Percentiles rank a stretch among this genome's conserved stretches.
phyloP scores from a whole-genome alignment of 805 yeast genomes.

The Ogataea pignaliae region DNA sequence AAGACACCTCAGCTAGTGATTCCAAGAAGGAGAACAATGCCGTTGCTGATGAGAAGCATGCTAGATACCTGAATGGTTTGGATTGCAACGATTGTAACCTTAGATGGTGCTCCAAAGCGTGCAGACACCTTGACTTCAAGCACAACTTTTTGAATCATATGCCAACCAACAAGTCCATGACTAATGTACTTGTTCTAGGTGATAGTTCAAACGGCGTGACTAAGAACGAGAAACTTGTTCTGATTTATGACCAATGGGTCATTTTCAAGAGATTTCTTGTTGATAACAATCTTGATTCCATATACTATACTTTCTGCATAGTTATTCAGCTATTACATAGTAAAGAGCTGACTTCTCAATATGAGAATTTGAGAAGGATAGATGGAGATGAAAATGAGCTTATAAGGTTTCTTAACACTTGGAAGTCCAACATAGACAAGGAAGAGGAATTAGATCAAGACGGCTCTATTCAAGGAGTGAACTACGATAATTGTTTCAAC shows the following conservation, averaged over 20 bases:
- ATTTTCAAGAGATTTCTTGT: constrained; percentile 11
- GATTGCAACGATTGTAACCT: constrained; percentile 28
- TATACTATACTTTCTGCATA: constrained; percentile 17
- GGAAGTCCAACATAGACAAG: not conserved
- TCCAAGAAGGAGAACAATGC: constrained; percentile 6
- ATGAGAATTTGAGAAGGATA: constrained; percentile 12
- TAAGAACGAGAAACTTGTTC: constrained; percentile 8
- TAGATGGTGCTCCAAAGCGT: constrained; percentile 28
- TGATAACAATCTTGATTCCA: constrained; percentile 11
- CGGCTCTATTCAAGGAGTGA: not conserved
- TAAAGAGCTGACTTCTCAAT: constrained; percentile 11
- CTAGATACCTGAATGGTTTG: constrained; percentile 26
- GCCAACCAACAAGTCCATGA: constrained; percentile 27
- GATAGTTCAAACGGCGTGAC: no score
- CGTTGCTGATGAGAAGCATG: constrained; percentile 21
- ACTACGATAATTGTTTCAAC: constrained; percentile 10
- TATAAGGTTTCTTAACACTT: constrained; percentile 8
- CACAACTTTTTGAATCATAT: constrained; percentile 25
- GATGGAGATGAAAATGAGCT: constrained; percentile 9
- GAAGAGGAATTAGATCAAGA: not conserved
- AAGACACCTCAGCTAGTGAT: constrained; percentile 11
- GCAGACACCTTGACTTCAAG: constrained; percentile 24
- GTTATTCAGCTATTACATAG: constrained; percentile 21
- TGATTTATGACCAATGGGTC: constrained; percentile 23
- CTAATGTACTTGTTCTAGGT: constrained; percentile 14